Percentiles rank a stretch among this genome's conserved stretches.
Conservation (phyloP, 441 rosid genomes). For the Pelargonium citronellum region DNA sequence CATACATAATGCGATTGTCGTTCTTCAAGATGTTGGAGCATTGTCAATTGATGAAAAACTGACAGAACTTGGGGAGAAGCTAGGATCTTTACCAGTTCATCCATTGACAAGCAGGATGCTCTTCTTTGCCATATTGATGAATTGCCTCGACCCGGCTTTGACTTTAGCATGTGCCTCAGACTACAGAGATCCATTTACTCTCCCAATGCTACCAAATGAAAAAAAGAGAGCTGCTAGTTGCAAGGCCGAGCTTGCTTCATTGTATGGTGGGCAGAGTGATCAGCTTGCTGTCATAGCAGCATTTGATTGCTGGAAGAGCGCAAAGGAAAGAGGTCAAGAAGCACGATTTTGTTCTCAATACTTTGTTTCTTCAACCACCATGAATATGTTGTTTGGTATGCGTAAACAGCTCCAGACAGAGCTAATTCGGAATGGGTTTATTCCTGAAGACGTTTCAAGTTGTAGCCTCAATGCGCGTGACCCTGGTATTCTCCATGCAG, state of each 20-base stretch:
- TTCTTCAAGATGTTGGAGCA: conserved; percentile 90
- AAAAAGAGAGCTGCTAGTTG: conserved; percentile 71
- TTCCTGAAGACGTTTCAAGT: conserved; percentile 51
- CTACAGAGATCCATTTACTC: conserved; percentile 76
- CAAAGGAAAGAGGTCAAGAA: conserved; percentile 55
- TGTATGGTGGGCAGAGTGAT: conserved; percentile 83
- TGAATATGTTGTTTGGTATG: conserved; percentile 81
- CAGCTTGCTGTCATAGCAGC: conserved; percentile 88
- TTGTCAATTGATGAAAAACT: conserved; percentile 64
- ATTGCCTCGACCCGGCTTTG: conserved; percentile 95
- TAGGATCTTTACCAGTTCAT: conserved; percentile 85
- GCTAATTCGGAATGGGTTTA: conserved; percentile 55
- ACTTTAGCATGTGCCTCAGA: conserved; percentile 92
- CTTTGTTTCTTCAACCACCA: conserved; percentile 63
- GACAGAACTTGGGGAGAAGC: conserved; percentile 87
- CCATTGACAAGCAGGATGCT: conserved; percentile 92
- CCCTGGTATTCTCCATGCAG: conserved; percentile 73
- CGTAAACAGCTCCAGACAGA: conserved; percentile 77
- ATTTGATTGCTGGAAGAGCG: conserved; percentile 81
- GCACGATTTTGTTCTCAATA: conserved; percentile 67
- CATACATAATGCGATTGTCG: conserved; percentile 57
- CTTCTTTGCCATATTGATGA: conserved; percentile 79
- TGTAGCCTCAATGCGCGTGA: conserved; percentile 61
- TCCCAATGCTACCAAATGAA: conserved; percentile 67
- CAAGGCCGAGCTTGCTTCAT: conserved; percentile 71